Evolutionary conservation across 805 yeast genomes (phyloP), one percentile per base, ranked within the genome.

Genomic region (Candida chauliodis): DNA sequence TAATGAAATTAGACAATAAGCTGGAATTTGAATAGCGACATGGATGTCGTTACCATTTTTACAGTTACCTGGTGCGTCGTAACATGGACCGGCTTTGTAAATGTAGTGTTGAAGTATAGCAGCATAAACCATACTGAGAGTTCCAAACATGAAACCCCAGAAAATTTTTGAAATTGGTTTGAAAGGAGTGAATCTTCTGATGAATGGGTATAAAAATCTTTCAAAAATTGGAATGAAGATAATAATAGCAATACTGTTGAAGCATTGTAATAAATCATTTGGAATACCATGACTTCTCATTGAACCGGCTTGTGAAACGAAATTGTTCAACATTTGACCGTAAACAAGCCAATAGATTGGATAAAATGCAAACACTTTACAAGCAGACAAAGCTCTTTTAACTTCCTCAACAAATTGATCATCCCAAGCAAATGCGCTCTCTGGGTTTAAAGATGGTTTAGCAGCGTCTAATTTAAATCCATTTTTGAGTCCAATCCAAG

Each of bases 261-360:
- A 75, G 53, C 79, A 82, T 61, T 79, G 83, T 67, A 84, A 74
- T 50, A 84, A 69, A 69, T 84, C 95, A 56, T 85, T 85, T 48
- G 95, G 93, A 49, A 84, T 71, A 28, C 86, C 84, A 56, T 84
- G 88, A 38, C 75, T 66, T 50, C 81, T 77, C 86, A 84, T 80
- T 47, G 75, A 70, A 41, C 80, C 84, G 31, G 90, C 88, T 56
- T 81, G 88, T 28, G 86, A 74, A 42, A 82, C 75, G 51, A 84
- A 82, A 59, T 80, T 80, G 63, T 78, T 79, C 42, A 76, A 57
- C 84, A 84, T 83, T 65, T 81, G 87, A 18, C 71, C 71, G 59
- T 81, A 82, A 24, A 78, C 80, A 36, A 81, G 71, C 88, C 88
- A 82, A 68, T 79, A 84, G 36, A 84, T 66, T 26, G 89, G 85